These are phyloP conservation scores for Plectosphaerella plurivora DNA, from an alignment of 2,329 filamentous ascomycete species.

Conservation along the genomic window DNA sequence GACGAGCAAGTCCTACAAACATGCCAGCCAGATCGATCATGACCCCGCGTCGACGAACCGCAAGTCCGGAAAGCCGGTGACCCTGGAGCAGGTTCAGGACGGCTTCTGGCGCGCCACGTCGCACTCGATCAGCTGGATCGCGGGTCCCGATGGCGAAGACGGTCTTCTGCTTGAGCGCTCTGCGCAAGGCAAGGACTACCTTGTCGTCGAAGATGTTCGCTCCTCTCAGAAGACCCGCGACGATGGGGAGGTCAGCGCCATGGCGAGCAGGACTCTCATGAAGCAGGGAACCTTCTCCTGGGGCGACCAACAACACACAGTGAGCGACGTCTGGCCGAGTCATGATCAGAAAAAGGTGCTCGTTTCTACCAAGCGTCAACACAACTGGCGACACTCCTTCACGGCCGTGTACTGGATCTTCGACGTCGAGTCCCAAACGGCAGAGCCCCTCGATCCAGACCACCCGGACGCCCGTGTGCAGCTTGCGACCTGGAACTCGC, in stretches of 20 bases:
- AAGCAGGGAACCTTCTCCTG: slow-evolving; percentile 59
- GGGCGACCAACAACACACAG: slow-evolving; percentile 48
- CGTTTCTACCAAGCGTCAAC: slow-evolving; percentile 65
- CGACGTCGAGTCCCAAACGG: slow-evolving; percentile 76
- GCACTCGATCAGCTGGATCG: slow-evolving; percentile 73
- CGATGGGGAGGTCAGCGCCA: slow-evolving; percentile 22
- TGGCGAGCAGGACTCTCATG: slow-evolving; percentile 69
- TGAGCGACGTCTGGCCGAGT: slow-evolving; percentile 67
- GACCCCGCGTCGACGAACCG: slow-evolving; percentile 62
- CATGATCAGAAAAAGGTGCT: slow-evolving; percentile 82
- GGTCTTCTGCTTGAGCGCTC: slow-evolving; percentile 76
- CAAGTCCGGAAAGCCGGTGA: slow-evolving; percentile 68
- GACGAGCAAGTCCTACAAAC: slow-evolving; percentile 59
- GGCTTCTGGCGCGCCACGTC: slow-evolving; percentile 61
- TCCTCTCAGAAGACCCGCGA: slow-evolving; percentile 25
- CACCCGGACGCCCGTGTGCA: slow-evolving; percentile 66
- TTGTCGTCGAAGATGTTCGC: slow-evolving; percentile 84
- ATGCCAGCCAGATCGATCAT: slow-evolving; percentile 58
- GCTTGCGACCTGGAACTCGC: slow-evolving; percentile 84
- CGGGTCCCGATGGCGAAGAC: slow-evolving; percentile 71
- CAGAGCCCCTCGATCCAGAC: slow-evolving; percentile 70
- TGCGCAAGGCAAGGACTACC: slow-evolving; percentile 61
- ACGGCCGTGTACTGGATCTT: slow-evolving; percentile 88
- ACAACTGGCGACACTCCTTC: slow-evolving; percentile 87
- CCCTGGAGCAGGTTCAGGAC: slow-evolving; percentile 63